These are phyloP conservation scores for Fusarium avenaceum DNA, from an alignment of 2,329 filamentous ascomycete genomes.

Conservation along the genomic window DNA sequence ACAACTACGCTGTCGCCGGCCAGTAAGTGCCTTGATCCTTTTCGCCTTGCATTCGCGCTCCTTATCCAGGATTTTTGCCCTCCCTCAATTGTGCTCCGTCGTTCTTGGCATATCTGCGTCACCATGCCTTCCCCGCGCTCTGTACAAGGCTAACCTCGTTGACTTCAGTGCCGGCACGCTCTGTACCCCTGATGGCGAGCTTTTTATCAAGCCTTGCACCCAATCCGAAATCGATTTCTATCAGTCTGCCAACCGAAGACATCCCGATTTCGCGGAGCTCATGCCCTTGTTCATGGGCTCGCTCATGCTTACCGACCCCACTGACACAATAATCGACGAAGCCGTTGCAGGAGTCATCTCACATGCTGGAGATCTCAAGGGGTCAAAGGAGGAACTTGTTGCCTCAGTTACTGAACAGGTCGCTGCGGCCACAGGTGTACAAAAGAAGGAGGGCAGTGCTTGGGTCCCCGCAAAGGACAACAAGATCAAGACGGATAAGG, in stretches of 20 bases:
- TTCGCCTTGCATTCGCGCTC: slow-evolving; percentile 31
- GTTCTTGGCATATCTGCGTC: slow-evolving; percentile 33
- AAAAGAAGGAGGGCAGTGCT: slow-evolving; percentile 45
- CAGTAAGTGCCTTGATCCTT: slow-evolving; percentile 71
- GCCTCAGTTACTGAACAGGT: slow-evolving; percentile 53
- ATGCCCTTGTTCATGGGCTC: slow-evolving; percentile 91
- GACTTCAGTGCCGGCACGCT: slow-evolving; percentile 85
- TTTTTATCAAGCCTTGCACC: slow-evolving; percentile 96
- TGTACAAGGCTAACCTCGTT: slow-evolving; percentile 32
- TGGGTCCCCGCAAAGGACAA: slow-evolving; percentile 66
- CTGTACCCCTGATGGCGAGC: slow-evolving; percentile 82
- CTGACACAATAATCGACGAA: slow-evolving; percentile 64
- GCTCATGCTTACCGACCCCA: slow-evolving; percentile 74
- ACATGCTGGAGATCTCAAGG: slow-evolving; percentile 52
- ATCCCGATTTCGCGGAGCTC: slow-evolving; percentile 80
- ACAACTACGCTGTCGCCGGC: slow-evolving; percentile 83
- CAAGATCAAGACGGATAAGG: slow-evolving; percentile 80
- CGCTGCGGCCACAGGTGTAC: slow-evolving; percentile 33
- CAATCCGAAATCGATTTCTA: slow-evolving; percentile 90
- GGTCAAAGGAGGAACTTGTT: slow-evolving; percentile 52
- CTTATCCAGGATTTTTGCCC: slow-evolving; percentile 3
- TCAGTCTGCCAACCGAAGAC: slow-evolving; percentile 73
- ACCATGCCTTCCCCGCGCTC: slow-evolving; percentile 26
- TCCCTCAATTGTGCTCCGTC: slow-evolving; percentile 10
- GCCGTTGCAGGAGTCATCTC: slow-evolving; percentile 61